Percentiles rank a stretch among this genome's conserved stretches.
These are phyloP conservation scores for Gossypium bickii DNA, from an alignment of 345 rosid genomes.

Conservation along the genomic window DNA sequence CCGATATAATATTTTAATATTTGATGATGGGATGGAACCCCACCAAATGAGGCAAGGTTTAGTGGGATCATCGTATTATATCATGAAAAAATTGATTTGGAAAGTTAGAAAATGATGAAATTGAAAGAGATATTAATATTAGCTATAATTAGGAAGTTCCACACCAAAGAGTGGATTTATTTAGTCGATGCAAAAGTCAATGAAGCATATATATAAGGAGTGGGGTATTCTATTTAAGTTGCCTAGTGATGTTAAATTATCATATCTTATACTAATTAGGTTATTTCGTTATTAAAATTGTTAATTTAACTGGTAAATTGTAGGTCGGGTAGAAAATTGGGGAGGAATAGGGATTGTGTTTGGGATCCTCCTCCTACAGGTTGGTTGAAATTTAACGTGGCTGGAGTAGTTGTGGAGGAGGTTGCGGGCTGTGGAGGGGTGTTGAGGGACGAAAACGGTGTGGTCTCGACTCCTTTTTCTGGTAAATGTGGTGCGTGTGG, in stretches of 20 bases:
- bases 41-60: slow-evolving; percentile 27
- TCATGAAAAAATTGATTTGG: neutral
- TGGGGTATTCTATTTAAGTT: neutral
- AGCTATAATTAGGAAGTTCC: slow-evolving; percentile 15
- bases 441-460: no score
- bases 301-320: no score
- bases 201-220: neutral
- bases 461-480: no score
- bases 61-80: slow-evolving; percentile 26
- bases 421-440: no score
- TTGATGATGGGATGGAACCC: slow-evolving; percentile 12
- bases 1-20: neutral
- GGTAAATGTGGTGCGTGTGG: no score
- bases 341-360: no score
- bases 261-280: no score
- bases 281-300: no score
- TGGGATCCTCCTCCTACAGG: no score
- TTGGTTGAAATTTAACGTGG: no score
- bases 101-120: slow-evolving; percentile 12
- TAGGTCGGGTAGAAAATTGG: no score
- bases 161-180: slow-evolving; percentile 3
- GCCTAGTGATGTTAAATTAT: neutral
- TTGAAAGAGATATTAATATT: neutral
- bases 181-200: slow-evolving; percentile 3
- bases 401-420: no score